Conservation (phyloP, 2,329 filamentous ascomycete genomes). For the Exophiala oligosperma region DNA sequence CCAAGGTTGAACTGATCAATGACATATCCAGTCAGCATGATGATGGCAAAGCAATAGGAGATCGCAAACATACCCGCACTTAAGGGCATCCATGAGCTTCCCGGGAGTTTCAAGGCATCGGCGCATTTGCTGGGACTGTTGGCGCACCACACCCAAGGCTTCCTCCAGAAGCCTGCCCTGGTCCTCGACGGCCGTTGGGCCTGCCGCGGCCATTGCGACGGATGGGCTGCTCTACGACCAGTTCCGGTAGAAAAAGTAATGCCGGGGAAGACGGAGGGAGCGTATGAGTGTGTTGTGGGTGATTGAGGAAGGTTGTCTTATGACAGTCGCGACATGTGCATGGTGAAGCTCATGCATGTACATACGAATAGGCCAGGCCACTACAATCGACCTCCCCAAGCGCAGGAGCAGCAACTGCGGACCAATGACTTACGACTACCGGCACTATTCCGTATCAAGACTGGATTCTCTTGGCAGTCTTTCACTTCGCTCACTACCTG, state of each 20-base stretch:
- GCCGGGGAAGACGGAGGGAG: neutral
- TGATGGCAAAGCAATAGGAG: conserved; percentile 1
- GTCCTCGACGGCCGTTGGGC: conserved; percentile 65
- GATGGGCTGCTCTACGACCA: conserved; percentile 14
- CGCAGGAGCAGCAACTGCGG: too few relatives aligned
- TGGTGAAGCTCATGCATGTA: neutral
- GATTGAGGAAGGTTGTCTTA: neutral
- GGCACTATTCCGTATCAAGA: too few relatives aligned
- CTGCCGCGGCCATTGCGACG: conserved; percentile 27
- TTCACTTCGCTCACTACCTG: too few relatives aligned
- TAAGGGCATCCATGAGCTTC: conserved; percentile 99
- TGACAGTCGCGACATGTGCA: neutral
- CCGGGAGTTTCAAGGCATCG: conserved; percentile 95
- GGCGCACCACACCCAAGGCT: conserved; percentile 91
- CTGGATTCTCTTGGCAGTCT: too few relatives aligned
- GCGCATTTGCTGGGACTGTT: conserved; percentile 96
- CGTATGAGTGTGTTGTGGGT: neutral
- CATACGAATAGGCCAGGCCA: neutral
- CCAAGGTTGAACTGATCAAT: conserved; percentile 77
- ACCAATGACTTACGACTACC: too few relatives aligned
- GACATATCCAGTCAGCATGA: conserved; percentile 29
- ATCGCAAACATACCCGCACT: conserved; percentile 79
- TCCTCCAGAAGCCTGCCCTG: conserved; percentile 94
- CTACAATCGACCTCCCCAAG: too few relatives aligned
- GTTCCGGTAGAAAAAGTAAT: neutral